Percentiles rank a stretch among this genome's conserved stretches.
phyloP scores from a whole-genome alignment of 164 flowering plant species.

The Platanus orientalis region DNA sequence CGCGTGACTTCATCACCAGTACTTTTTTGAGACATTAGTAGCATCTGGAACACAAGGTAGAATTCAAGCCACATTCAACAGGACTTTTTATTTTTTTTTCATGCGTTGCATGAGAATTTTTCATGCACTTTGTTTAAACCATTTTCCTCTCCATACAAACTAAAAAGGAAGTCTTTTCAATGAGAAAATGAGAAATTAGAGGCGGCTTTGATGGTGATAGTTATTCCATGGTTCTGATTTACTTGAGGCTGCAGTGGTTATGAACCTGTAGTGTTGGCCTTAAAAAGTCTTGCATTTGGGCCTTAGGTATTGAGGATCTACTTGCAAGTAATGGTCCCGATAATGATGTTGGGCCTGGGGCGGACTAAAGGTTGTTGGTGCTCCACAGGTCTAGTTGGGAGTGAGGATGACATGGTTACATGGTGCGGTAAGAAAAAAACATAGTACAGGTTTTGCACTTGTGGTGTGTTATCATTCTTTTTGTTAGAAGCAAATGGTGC shows the following conservation, averaged over 20 bases:
- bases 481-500: slow-evolving; percentile 39
- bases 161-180: too few species aligned
- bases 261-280: slow-evolving; percentile 35
- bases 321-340: slow-evolving; percentile 48
- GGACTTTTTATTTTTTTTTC: too few species aligned
- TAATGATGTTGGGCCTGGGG: slow-evolving; percentile 33
- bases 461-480: slow-evolving; percentile 40
- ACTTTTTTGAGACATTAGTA: too few species aligned
- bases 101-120: too few species aligned
- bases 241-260: slow-evolving; percentile 45
- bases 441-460: slow-evolving; percentile 54
- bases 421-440: slow-evolving; percentile 81
- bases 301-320: slow-evolving; percentile 52
- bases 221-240: slow-evolving; percentile 44
- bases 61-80: too few species aligned
- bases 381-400: slow-evolving; percentile 30
- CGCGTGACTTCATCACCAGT: too few species aligned
- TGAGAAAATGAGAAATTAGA: too few species aligned
- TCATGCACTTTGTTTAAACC: too few species aligned
- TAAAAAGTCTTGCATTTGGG: slow-evolving; percentile 42
- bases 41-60: too few species aligned
- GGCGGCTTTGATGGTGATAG: too few species aligned
- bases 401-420: slow-evolving; percentile 41
- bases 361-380: slow-evolving; percentile 43
- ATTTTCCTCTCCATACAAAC: too few species aligned